Conservation (phyloP, 176 grass and related monocot species). For the Carex scoparia region DNA sequence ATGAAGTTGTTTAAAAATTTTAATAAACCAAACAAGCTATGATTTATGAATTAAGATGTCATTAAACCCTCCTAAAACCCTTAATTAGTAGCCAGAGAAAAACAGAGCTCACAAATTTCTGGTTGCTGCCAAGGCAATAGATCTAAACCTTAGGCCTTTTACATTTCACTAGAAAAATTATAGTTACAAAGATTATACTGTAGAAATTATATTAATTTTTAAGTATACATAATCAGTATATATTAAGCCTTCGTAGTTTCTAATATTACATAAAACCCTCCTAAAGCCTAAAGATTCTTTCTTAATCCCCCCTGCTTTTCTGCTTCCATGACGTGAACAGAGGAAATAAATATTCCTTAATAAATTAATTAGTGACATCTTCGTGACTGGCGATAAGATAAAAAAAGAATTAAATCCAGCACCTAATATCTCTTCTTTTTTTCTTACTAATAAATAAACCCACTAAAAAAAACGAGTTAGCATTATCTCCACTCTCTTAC, state of each 20-base stretch:
- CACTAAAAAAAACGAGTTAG: neutral
- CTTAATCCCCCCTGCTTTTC: neutral
- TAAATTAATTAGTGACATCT: neutral
- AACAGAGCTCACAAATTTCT: neutral
- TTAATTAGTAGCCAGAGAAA: neutral
- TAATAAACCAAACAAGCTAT: neutral
- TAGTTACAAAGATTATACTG: neutral
- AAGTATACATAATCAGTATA: neutral
- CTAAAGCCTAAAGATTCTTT: neutral
- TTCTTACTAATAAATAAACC: neutral
- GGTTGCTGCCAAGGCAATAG: neutral
- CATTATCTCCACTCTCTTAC: neutral
- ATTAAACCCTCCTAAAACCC: slow-evolving; percentile 1
- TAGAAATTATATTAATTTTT: neutral
- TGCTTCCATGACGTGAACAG: neutral
- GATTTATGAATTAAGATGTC: neutral
- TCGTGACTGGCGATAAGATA: neutral
- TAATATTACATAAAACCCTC: neutral
- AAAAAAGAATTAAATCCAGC: neutral
- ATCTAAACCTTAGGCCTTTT: neutral
- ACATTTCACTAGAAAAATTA: neutral
- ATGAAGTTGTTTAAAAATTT: neutral
- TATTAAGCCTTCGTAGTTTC: neutral
- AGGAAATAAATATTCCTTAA: neutral
- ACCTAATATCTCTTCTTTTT: neutral